Conservation (phyloP, 2,329 filamentous ascomycete genomes). For the Colletotrichum echinochloae region DNA sequence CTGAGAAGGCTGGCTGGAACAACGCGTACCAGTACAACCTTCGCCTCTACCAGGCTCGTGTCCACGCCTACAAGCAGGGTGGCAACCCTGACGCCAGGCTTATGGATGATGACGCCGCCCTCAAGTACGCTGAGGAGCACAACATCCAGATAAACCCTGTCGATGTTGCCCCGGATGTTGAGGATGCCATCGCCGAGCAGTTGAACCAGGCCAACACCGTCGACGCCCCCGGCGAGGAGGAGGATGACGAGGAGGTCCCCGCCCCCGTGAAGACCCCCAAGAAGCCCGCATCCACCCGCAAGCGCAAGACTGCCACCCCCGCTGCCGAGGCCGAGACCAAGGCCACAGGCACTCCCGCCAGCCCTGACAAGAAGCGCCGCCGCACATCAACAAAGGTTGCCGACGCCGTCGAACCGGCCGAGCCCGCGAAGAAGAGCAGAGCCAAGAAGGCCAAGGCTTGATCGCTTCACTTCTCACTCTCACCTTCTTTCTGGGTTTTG, state of each 20-base stretch:
- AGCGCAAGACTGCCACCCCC: constrained; percentile 66
- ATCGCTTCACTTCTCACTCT: constrained; percentile 22
- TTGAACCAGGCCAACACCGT: constrained; percentile 59
- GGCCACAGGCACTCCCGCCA: constrained; percentile 59
- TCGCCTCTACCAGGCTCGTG: constrained; percentile 73
- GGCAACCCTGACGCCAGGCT: constrained; percentile 69
- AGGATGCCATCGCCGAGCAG: constrained; percentile 71
- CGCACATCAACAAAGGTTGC: constrained; percentile 66
- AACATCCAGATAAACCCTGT: constrained; percentile 65
- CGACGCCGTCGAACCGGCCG: constrained; percentile 60
- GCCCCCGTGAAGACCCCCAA: constrained; percentile 67
- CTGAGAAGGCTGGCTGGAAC: constrained; percentile 79
- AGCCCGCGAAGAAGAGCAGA: constrained; percentile 67
- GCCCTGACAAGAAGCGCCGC: constrained; percentile 74
- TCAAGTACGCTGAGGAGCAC: constrained; percentile 70
- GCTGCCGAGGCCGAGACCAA: constrained; percentile 56
- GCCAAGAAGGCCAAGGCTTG: constrained; percentile 40
- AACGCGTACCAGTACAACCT: constrained; percentile 76
- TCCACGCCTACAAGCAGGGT: constrained; percentile 73
- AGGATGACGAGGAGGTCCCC: constrained; percentile 56
- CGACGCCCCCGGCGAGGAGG: constrained; percentile 55
- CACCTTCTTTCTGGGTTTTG: constrained; percentile 36
- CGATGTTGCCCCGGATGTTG: constrained; percentile 58
- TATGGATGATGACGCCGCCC: constrained; percentile 71
- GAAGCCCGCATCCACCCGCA: constrained; percentile 63